Percentiles rank a stretch among this genome's conserved stretches.
These are phyloP conservation scores for Diaporthe aspalathi DNA, from an alignment of 2,329 filamentous ascomycete species.

Conservation along the genomic window DNA sequence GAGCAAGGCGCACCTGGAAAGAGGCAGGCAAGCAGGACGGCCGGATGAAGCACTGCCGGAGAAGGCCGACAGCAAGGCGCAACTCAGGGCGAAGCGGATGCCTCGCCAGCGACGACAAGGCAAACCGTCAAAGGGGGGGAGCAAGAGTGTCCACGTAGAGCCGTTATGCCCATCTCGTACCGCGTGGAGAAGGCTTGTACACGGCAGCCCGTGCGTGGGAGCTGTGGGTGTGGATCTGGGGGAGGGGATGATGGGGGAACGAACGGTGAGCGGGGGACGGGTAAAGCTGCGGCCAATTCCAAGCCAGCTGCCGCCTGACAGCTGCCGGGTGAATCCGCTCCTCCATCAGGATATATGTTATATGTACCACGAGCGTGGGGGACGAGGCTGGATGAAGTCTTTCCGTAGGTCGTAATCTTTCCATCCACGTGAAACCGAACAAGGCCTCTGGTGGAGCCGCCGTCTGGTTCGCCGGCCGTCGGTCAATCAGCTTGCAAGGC, in stretches of 20 bases:
- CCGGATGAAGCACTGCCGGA: too few species aligned
- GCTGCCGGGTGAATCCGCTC: conserved; percentile 26
- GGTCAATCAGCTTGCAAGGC: background rate
- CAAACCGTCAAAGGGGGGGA: background rate
- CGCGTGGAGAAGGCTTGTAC: background rate
- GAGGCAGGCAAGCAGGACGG: background rate
- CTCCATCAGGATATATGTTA: background rate
- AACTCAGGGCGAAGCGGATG: background rate
- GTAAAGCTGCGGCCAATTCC: conserved; percentile 12
- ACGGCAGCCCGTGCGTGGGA: conserved; percentile 12
- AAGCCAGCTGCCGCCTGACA: conserved; percentile 23
- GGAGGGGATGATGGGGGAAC: background rate
- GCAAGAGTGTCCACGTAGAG: background rate
- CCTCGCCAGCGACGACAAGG: background rate
- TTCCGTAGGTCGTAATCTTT: background rate
- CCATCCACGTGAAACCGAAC: background rate
- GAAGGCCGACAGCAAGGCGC: background rate
- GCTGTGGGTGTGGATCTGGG: background rate
- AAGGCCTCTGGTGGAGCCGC: background rate
- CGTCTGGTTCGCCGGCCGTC: background rate
- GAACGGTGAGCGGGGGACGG: background rate
- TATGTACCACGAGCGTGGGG: conserved; percentile 1
- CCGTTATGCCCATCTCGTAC: background rate
- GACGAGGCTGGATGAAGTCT: conserved; percentile 18
- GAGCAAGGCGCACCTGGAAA: background rate